Evolutionary conservation across 208 protist genomes (phyloP), one percentile per base, ranked within the genome.

Genomic region (Trypanosoma mega): DNA sequence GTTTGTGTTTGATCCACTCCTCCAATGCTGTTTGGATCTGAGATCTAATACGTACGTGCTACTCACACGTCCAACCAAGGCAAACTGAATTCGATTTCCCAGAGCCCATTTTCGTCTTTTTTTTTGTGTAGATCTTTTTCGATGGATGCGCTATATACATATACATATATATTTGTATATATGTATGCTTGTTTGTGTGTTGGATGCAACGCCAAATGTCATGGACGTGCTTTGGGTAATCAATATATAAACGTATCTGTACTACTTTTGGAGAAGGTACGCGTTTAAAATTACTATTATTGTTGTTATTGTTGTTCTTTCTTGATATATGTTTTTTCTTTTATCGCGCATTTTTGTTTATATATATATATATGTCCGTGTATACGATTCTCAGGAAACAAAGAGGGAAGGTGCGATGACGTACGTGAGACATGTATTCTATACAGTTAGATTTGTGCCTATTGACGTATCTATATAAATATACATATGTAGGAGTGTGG

Each of bases 1-100:
- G 11, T 80, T 80, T 70, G 52, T 94, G 30, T 94, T 87, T 67
- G 87, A 94, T 57, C 63, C 84, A 6, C 61, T 92, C 14, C 59
- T 91, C 48, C 66, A 76, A 23, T 92, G 83, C 49, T 94, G 80
- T 51, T 58, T 92, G 24, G 84, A 94, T 41, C 20, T 76, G 43
- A 36, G 78, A 41, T 73, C 68, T 9, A 91, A 94, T 51, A 57
- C 69, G 3, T 72, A 72, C 43, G 57, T 72, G 48, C 16, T 44
- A 30, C 24, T 34, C 6, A 2, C 56, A 30, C 36, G 37, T 2
- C 49, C 14, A 3, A 3, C 54, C 3, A 27, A 36, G 26, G 50
- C 31, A 1, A 41, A 41, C 27, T 23, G 16, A 31, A 23, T 41
- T n/a, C 27, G 23, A 30, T 24, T 23, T 23, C 14, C 11, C 20